Conservation (phyloP, 345 rosid genomes). For the Draba incana region DNA sequence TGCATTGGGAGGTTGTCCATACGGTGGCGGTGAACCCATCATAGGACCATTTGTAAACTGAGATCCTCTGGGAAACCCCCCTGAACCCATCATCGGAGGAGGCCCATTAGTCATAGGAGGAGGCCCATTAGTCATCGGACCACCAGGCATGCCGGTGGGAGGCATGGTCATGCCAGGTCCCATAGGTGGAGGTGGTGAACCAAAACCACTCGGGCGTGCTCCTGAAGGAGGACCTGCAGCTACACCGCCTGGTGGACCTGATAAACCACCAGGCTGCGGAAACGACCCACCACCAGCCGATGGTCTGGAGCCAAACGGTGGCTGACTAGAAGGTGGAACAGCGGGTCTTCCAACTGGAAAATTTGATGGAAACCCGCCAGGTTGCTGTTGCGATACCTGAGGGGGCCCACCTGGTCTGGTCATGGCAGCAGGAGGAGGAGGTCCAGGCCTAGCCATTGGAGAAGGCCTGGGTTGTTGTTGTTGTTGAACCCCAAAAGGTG, state of each 20-base stretch:
- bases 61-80: slow-evolving; percentile 33
- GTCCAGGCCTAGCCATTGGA: slow-evolving; percentile 67
- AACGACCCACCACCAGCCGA: slow-evolving; percentile 14
- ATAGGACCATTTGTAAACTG: slow-evolving; percentile 26
- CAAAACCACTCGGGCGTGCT: slow-evolving; percentile 40
- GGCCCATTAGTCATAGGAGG: slow-evolving; percentile 32
- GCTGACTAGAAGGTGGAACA: slow-evolving; percentile 53
- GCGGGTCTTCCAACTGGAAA: slow-evolving; percentile 53
- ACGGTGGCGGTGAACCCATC: slow-evolving; percentile 40
- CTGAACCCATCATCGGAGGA: slow-evolving; percentile 40
- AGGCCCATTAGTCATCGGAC: slow-evolving; percentile 32
- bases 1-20: slow-evolving; percentile 38
- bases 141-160: slow-evolving; percentile 23
- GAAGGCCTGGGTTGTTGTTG: slow-evolving; percentile 44
- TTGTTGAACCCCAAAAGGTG: slow-evolving; percentile 41
- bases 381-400: slow-evolving; percentile 49
- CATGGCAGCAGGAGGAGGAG: slow-evolving; percentile 48
- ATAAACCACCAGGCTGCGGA: slow-evolving; percentile 29
- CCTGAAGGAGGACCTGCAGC: slow-evolving; percentile 36
- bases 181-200: slow-evolving; percentile 42
- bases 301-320: slow-evolving; percentile 52
- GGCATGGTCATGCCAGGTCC: slow-evolving; percentile 34
- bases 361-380: slow-evolving; percentile 52
- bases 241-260: slow-evolving; percentile 32
- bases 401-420: slow-evolving; percentile 58